These are phyloP conservation scores for Gossypium ekmanianum DNA, from an alignment of 345 rosid species.

Conservation along the genomic window DNA sequence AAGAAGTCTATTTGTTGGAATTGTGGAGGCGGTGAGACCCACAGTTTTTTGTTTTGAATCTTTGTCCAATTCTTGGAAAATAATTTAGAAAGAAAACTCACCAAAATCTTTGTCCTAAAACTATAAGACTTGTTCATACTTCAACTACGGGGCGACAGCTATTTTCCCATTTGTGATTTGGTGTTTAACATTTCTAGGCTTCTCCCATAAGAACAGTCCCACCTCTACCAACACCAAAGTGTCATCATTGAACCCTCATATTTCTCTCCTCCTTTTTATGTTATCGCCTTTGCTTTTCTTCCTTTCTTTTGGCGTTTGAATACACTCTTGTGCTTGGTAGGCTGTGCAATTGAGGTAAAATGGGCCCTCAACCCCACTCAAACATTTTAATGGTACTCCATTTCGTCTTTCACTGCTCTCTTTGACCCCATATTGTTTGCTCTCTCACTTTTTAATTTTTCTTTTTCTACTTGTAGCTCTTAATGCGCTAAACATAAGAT, in stretches of 20 bases:
- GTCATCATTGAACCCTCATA: conserved; percentile 27
- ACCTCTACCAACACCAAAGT: conserved; percentile 24
- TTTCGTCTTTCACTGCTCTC: conserved; percentile 39
- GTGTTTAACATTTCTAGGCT: neutral
- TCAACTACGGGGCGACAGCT: conserved; percentile 25
- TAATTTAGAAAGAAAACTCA: neutral
- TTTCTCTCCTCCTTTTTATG: conserved; percentile 26
- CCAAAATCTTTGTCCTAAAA: conserved; percentile 12
- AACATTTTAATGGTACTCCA: conserved; percentile 31
- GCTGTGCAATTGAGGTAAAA: conserved; percentile 40
- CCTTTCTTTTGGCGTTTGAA: conserved; percentile 15
- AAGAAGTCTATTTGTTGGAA: conserved; percentile 12
- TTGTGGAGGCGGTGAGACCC: conserved; percentile 23
- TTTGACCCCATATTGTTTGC: conserved; percentile 34
- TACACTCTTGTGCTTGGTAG: conserved; percentile 43
- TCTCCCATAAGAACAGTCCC: conserved; percentile 20
- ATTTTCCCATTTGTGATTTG: conserved; percentile 18
- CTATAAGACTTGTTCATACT: neutral
- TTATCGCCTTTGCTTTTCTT: conserved; percentile 35
- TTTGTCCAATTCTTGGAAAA: neutral
- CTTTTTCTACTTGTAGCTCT: conserved; percentile 13
- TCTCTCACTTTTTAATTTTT: conserved; percentile 34
- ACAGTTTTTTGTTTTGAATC: conserved; percentile 15
- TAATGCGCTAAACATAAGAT: conserved; percentile 21
- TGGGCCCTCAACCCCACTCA: conserved; percentile 65